Evolutionary conservation across 1,139 yeast species (phyloP).

Genomic region (Magnusiomyces tetraspermus): DNA sequence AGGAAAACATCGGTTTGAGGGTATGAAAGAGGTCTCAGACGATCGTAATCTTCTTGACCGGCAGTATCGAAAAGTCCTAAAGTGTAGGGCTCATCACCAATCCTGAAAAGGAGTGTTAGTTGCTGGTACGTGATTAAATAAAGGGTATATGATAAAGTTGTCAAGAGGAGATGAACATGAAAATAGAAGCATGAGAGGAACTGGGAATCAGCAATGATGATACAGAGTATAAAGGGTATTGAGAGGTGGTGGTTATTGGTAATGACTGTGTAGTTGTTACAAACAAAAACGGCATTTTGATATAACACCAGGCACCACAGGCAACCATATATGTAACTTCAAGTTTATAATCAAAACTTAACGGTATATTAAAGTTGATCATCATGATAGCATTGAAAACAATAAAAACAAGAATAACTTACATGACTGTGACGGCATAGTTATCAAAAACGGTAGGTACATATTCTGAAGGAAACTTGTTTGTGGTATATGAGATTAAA

Average conservation of each 20-base stretch:
- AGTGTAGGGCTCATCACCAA: constrained; percentile 96
- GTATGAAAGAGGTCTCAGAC: constrained; percentile 81
- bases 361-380: no score
- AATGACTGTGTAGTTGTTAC: no score
- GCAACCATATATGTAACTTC: no score
- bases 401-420: constrained; percentile 16
- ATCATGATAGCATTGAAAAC: no score
- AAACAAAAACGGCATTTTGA: no score
- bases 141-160: no score
- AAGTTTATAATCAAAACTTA: no score
- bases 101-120: constrained; percentile 28
- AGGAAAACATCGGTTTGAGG: constrained; percentile 89
- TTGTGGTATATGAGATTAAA: constrained; percentile 82
- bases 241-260: no score
- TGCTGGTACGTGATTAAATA: neutral
- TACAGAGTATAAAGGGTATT: no score
- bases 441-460: constrained; percentile 94
- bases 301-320: no score
- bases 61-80: constrained; percentile 97
- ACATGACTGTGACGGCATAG: constrained; percentile 92
- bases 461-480: constrained; percentile 90
- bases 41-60: no score
- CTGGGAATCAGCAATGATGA: no score
- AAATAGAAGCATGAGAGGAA: neutral
- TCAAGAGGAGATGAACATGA: neutral